Conservation (phyloP, 257 asterid genomes). For the Phtheirospermum japonicum region DNA sequence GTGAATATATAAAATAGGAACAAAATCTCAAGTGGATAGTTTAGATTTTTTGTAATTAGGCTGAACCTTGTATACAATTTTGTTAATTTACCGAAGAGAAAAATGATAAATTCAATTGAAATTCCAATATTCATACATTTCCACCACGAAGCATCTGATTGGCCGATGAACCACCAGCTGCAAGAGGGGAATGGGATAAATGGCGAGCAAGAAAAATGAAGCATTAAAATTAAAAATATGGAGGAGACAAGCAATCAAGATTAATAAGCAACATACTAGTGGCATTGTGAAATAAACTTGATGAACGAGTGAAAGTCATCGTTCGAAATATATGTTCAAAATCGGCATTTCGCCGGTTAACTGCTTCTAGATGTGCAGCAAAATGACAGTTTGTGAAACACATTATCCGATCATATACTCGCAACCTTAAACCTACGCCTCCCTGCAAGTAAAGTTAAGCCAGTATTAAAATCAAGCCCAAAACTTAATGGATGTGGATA, state of each 20-base stretch:
- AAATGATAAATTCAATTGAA: neutral
- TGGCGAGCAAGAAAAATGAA: constrained; percentile 63
- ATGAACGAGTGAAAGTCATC: constrained; percentile 77
- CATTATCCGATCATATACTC: constrained; percentile 79
- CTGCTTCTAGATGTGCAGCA: constrained; percentile 97
- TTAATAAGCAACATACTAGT: constrained; percentile 70
- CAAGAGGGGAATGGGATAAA: constrained; percentile 57
- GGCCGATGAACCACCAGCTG: constrained; percentile 81
- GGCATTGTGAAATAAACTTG: constrained; percentile 53
- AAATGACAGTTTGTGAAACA: constrained; percentile 88
- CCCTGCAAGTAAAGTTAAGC: constrained; percentile 50
- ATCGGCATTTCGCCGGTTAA: constrained; percentile 83
- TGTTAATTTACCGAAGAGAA: neutral
- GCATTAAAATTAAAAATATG: constrained; percentile 62
- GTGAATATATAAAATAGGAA: neutral
- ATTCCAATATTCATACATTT: constrained; percentile 42
- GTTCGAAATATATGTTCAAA: constrained; percentile 80
- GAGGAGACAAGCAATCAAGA: constrained; percentile 63
- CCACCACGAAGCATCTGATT: constrained; percentile 63
- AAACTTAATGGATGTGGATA: neutral
- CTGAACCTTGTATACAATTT: neutral
- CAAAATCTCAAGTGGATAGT: no score
- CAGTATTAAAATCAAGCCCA: neutral
- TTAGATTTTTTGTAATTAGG: neutral
- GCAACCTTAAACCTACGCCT: constrained; percentile 88